Evolutionary conservation across 2,329 filamentous ascomycete species (phyloP).

Genomic region (Penicillium sp.): DNA sequence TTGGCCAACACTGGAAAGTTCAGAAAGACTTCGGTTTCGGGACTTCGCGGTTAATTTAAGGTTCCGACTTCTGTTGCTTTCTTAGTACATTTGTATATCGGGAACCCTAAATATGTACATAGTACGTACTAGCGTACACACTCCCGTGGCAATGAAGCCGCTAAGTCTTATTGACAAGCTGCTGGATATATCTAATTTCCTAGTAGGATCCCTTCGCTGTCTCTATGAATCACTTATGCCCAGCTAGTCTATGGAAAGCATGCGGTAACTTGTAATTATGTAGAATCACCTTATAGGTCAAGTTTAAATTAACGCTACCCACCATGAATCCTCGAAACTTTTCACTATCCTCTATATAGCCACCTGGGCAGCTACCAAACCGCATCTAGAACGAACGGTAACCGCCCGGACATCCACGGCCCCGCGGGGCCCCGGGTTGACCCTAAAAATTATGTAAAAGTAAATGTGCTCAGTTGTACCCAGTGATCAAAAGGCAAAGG

Average conservation of each 20-base stretch:
- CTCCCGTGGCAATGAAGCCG: not conserved
- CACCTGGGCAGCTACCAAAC: not conserved
- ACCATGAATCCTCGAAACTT: not conserved
- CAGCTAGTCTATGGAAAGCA: not conserved
- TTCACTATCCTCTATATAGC: not conserved
- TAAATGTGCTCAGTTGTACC: not conserved
- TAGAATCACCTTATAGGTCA: not conserved
- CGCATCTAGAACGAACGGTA: not conserved
- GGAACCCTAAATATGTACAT: not conserved
- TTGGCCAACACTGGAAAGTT: too few species aligned
- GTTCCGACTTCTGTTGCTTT: not conserved
- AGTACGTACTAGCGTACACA: not conserved
- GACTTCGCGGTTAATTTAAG: not conserved
- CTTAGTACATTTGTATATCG: not conserved
- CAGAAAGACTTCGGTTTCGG: not conserved
- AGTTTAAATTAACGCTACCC: not conserved
- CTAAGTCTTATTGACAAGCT: not conserved
- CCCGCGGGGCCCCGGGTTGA: not conserved
- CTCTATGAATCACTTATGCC: not conserved
- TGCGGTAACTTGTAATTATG: not conserved
- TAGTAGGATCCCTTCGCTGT: not conserved
- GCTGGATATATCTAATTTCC: not conserved
- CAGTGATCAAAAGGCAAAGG: not conserved
- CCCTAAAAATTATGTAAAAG: not conserved
- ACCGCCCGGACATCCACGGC: too few species aligned